Conservation (phyloP, 2,329 filamentous ascomycete genomes). For the Cylindrodendrum hubeiense region DNA sequence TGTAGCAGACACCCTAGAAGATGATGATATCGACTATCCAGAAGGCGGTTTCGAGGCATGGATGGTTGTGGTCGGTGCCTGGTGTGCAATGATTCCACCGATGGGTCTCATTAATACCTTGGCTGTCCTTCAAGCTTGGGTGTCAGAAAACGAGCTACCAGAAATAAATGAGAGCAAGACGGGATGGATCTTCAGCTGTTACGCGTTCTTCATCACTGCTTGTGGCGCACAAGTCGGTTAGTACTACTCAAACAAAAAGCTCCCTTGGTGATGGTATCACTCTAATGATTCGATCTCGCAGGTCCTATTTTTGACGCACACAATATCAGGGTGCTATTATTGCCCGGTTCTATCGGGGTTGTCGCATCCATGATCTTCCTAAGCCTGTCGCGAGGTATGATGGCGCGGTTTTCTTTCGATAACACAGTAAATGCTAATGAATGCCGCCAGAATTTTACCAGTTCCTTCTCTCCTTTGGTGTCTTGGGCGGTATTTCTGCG, state of each 20-base stretch:
- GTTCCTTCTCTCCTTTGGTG: slow-evolving; percentile 76
- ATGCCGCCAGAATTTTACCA: slow-evolving; percentile 70
- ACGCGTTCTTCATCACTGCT: slow-evolving; percentile 28
- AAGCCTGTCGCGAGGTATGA: slow-evolving; percentile 67
- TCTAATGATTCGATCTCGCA: not conserved
- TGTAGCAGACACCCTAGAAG: too few relatives aligned
- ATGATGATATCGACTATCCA: slow-evolving; percentile 10
- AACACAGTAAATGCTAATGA: not conserved
- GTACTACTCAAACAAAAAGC: not conserved
- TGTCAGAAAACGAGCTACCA: slow-evolving; percentile 46
- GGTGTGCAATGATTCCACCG: slow-evolving; percentile 72
- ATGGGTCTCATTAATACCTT: slow-evolving; percentile 77
- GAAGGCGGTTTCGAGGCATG: slow-evolving; percentile 62
- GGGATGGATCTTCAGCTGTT: slow-evolving; percentile 27
- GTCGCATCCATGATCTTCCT: slow-evolving; percentile 69
- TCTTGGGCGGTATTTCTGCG: slow-evolving; percentile 74
- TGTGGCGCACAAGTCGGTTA: slow-evolving; percentile 24
- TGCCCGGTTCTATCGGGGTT: slow-evolving; percentile 68
- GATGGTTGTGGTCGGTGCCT: slow-evolving; percentile 78
- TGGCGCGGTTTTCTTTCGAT: not conserved
- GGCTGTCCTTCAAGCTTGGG: slow-evolving; percentile 75
- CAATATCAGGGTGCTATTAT: slow-evolving; percentile 70
- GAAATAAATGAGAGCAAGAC: slow-evolving; percentile 2
- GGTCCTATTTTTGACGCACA: slow-evolving; percentile 76
- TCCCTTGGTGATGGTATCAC: too few relatives aligned